Conservation (phyloP, 2,329 filamentous ascomycete genomes). For the Didymosphaeria variabile region DNA sequence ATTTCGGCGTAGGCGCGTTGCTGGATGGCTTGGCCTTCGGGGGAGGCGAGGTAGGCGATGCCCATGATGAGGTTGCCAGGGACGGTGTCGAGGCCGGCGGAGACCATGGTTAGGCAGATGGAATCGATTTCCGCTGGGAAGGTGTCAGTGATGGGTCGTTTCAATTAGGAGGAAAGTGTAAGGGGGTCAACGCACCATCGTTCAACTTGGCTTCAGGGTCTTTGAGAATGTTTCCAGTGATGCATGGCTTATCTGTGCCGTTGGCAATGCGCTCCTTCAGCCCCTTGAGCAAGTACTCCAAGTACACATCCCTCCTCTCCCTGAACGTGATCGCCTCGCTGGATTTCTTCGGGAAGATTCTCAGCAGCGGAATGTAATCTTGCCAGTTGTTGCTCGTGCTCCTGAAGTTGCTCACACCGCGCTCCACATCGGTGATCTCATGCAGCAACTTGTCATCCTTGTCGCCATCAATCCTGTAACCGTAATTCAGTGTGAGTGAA, state of each 20-base stretch:
- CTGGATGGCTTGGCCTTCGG: conserved; percentile 75
- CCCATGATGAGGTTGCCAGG: conserved; percentile 83
- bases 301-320: conserved; percentile 71
- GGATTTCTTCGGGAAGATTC: conserved; percentile 70
- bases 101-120: conserved; percentile 84
- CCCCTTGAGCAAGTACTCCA: conserved; percentile 67
- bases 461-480: conserved; percentile 76
- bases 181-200: conserved; percentile 58
- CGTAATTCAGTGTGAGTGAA: conserved; percentile 80
- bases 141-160: conserved; percentile 17
- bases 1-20: conserved; percentile 75
- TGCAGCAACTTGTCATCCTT: conserved; percentile 72
- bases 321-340: conserved; percentile 71
- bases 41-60: conserved; percentile 76
- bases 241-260: conserved; percentile 73
- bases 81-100: conserved; percentile 82
- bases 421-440: conserved; percentile 79
- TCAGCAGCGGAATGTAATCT: conserved; percentile 80
- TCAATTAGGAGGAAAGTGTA: background rate
- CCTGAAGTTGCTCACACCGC: conserved; percentile 77
- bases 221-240: conserved; percentile 75
- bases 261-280: conserved; percentile 69
- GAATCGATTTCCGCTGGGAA: conserved; percentile 75
- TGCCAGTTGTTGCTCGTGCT: conserved; percentile 86
- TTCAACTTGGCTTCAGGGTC: conserved; percentile 74